Base-by-base conservation (phyloP, 441 rosid species). In the Kokia cookei region DNA sequence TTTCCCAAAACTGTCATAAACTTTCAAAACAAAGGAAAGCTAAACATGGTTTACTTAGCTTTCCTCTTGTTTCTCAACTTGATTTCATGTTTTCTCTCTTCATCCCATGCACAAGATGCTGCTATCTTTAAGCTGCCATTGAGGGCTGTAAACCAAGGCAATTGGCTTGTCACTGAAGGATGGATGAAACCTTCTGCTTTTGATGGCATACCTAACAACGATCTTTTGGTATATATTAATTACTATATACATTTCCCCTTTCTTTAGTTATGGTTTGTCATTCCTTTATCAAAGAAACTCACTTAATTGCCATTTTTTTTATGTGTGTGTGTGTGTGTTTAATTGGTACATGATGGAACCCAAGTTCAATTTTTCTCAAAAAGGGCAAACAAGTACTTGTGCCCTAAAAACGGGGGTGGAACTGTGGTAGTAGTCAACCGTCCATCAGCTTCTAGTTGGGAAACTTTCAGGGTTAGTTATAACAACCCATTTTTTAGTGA, bases 381-480 rank as follows among this genome's bases (percentile, higher is more conserved):
- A n/a, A 73, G 73, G 72, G 35, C 77, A 1, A 72, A 74, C 47
- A 81, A 71, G 42, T 77, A 72, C 72, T 40, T 84, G 3, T 8
- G 51, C 5, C 60, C 82, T 14, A 80, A 81, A 79, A 73, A 67
- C 15, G 83, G 86, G 0, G 86, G 83, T 53, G 84, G 85, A 62
- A 66, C 60, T 8, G 45, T 42, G 1, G 5, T 83, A 27, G 83
- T 81, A 0, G 82, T 75, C 76, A 79, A 81, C 57, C 72, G 82
- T 0, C 3, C 75, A 45, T 74, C 73, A 1, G 48, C 84, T 40
- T 74, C 76, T 13, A 40, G 0, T 24, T 83, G 83, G 83, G 86
- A 85, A 75, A 81, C 79, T 22, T 83, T 85, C 80, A 76, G 73
- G 78, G 88, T 81, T n/a, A n/a, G n/a, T n/a, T n/a, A n/a, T n/a